Evolutionary conservation across 805 yeast genomes (phyloP).

Genomic region (Kluyveromyces dobzhanskii): DNA sequence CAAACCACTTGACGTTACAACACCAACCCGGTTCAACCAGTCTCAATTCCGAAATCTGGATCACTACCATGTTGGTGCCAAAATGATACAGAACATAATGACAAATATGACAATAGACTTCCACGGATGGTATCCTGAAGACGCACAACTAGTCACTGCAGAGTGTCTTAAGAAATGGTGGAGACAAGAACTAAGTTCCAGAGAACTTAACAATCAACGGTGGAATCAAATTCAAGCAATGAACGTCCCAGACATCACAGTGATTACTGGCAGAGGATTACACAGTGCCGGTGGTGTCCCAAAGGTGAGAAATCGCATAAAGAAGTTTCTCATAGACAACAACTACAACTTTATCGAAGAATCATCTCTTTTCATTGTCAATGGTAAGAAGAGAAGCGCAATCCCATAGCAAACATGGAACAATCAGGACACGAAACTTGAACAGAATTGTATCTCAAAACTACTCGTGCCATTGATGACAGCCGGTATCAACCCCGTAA

Average conservation of each 20-base stretch:
- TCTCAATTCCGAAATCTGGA: constrained; percentile 8
- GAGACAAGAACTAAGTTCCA: constrained; percentile 39
- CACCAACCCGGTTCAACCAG: not conserved
- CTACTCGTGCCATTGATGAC: no score
- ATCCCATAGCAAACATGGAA: no score
- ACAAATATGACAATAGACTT: constrained; percentile 38
- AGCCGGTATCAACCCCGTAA: no score
- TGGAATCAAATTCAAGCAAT: constrained; percentile 30
- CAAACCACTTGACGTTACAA: not conserved
- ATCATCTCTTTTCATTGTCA: constrained; percentile 34
- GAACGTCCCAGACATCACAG: constrained; percentile 35
- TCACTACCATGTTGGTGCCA: constrained; percentile 9
- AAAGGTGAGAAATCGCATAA: constrained; percentile 38
- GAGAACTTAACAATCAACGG: constrained; percentile 36
- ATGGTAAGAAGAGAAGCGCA: constrained; percentile 31
- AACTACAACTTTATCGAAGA: constrained; percentile 41
- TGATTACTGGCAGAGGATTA: constrained; percentile 64
- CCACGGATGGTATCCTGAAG: constrained; percentile 43
- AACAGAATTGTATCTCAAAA: no score
- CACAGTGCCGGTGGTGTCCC: constrained; percentile 56
- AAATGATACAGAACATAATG: constrained; percentile 13
- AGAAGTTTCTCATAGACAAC: constrained; percentile 30
- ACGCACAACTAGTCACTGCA: constrained; percentile 36
- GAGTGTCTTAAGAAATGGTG: constrained; percentile 50
- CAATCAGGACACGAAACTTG: no score